Conservation (phyloP, 129 eudicot species). For the Apium graveolens region DNA sequence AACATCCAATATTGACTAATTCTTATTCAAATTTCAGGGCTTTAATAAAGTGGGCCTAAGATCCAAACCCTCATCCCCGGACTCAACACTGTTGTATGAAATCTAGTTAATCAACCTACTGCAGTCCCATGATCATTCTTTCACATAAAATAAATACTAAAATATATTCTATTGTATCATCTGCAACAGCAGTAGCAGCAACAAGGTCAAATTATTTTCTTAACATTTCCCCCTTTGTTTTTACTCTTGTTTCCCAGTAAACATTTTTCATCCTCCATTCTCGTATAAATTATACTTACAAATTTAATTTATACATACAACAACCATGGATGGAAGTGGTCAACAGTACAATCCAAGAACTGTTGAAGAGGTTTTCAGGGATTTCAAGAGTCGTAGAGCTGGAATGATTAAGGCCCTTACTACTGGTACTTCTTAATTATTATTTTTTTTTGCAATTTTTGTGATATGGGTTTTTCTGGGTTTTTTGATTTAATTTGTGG, state of each 20-base stretch:
- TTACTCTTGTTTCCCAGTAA: not conserved
- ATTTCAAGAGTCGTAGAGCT: conserved; percentile 63
- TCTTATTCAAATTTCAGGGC: not conserved
- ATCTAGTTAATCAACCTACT: not conserved
- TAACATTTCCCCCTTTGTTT: not conserved
- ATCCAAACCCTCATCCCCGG: not conserved
- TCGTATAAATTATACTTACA: not conserved
- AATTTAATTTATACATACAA: not conserved
- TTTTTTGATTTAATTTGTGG: not conserved
- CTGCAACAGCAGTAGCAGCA: not conserved
- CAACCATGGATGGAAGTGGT: conserved; percentile 13
- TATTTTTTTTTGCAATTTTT: not conserved
- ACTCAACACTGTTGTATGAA: not conserved
- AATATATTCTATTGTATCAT: not conserved
- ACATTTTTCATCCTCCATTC: not conserved
- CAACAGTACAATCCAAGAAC: conserved; percentile 66
- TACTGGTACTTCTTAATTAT: conserved; percentile 27
- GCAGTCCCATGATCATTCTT: not conserved
- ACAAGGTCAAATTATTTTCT: not conserved
- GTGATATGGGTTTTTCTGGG: not conserved
- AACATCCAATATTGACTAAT: not conserved
- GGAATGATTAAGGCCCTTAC: conserved; percentile 79
- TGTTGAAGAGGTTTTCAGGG: conserved; percentile 74
- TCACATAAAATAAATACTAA: too few relatives aligned
- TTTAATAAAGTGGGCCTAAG: conserved; percentile 1